Evolutionary conservation across 2,329 filamentous ascomycete genomes (phyloP), one percentile per base, ranked within the genome.

Genomic region (Aquanectria penicillioides): DNA sequence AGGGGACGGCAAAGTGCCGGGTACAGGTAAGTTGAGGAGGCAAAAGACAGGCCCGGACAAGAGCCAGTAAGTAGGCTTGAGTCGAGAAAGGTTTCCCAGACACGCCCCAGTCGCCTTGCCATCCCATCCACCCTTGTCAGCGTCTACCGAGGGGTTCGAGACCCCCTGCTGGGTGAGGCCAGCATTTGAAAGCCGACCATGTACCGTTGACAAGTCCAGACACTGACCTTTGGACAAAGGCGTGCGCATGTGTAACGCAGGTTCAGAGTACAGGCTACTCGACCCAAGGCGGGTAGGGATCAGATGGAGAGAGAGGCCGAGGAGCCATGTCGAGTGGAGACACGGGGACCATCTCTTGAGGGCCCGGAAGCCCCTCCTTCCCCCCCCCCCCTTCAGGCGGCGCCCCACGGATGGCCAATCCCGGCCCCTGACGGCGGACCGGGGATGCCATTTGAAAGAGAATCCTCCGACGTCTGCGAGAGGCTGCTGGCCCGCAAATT

Each of bases 91-190:
- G 38, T 46, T 43, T 52, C 64, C 64, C 64, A 66, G 61, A 70
- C 67, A 70, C 57, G 60, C 67, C 67, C 67, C 65, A 65, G 67
- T 61, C 64, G 56, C 50, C 50, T 61, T 62, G 57, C 61, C 54
- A 67, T 66, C 52, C 64, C 57, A 59, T 66, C 59, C 49, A 46
- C 65, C 69, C 69, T 68, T 66, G 66, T 68, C 59, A 71, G 66
- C 69, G 70, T 73, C 70, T 73, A 72, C 71, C 71, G 71, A 73
- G 64, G 70, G 68, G 68, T 70, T 70, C 64, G 60, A 69, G 66
- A 66, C 61, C 61, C 67, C 68, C 67, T 69, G 64, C 53, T 63
- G 49, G 18, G 46, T 50, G 51, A 68, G 49, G 17, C 54, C 53
- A 65, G 59, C 63, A 64, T 57, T 50, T 26, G 63, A 66, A 47